Conservation (phyloP, 768 basidiomycete genomes). For the Collybia nuda region DNA sequence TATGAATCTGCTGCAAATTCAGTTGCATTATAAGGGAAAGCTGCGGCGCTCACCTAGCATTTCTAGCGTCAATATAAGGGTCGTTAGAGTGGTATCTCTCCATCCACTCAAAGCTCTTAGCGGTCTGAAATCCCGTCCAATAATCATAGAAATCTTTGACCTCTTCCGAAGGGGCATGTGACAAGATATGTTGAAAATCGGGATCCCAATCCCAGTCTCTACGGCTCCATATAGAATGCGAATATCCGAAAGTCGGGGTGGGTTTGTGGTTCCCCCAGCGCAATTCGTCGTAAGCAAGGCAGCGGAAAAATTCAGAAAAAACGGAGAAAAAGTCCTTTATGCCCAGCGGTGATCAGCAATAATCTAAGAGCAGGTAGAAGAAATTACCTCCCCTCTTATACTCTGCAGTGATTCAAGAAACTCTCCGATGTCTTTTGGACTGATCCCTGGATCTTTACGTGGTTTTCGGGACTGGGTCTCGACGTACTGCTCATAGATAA, state of each 20-base stretch:
- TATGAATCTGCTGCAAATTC: neutral
- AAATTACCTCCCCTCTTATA: neutral
- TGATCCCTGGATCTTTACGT: conserved; percentile 1
- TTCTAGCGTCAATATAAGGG: conserved; percentile 6
- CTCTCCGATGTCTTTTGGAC: neutral
- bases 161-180: conserved; percentile 4
- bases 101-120: conserved; percentile 25
- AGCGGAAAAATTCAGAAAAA: conserved; percentile 20
- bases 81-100: conserved; percentile 2
- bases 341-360: neutral
- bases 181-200: neutral
- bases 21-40: neutral
- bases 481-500: conserved; percentile 1
- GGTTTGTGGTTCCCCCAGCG: conserved; percentile 9
- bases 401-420: neutral
- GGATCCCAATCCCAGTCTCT: conserved; percentile 13
- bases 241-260: conserved; percentile 17
- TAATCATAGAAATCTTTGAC: conserved; percentile 19
- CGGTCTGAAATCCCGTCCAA: conserved; percentile 21
- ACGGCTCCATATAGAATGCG: conserved; percentile 16
- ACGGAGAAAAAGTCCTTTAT: conserved; percentile 13
- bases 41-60: neutral
- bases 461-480: neutral
- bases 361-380: neutral
- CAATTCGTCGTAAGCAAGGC: conserved; percentile 21